Evolutionary conservation across 2,329 filamentous ascomycete genomes (phyloP).

Genomic region (Penicillium sp.): DNA sequence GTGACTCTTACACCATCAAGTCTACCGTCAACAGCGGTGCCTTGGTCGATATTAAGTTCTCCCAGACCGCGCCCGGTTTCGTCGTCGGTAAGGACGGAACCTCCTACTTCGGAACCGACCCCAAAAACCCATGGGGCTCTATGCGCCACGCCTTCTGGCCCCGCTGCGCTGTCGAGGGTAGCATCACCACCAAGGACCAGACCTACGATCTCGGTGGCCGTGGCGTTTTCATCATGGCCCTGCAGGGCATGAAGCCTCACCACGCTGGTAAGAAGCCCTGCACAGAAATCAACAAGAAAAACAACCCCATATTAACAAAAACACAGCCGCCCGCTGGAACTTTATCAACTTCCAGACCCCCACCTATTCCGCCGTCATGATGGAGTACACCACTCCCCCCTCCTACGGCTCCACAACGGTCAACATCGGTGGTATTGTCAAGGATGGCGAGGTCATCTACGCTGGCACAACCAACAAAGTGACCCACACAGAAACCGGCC

Average conservation of each 20-base stretch:
- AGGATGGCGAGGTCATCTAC: slow-evolving; percentile 75
- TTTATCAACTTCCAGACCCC: slow-evolving; percentile 89
- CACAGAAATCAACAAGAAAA: not conserved
- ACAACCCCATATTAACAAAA: not conserved
- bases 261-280: slow-evolving; percentile 65
- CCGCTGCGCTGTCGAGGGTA: slow-evolving; percentile 76
- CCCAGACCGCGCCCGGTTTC: slow-evolving; percentile 74
- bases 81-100: slow-evolving; percentile 81
- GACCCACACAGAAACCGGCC: slow-evolving; percentile 67
- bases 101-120: slow-evolving; percentile 82
- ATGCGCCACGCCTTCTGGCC: slow-evolving; percentile 97
- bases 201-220: slow-evolving; percentile 78
- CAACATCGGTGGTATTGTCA: slow-evolving; percentile 77
- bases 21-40: slow-evolving; percentile 77
- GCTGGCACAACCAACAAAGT: slow-evolving; percentile 66
- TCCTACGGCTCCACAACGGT: slow-evolving; percentile 88
- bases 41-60: slow-evolving; percentile 83
- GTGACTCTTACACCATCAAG: slow-evolving; percentile 81
- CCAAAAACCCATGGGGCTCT: slow-evolving; percentile 79
- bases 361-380: slow-evolving; percentile 82
- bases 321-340: slow-evolving; percentile 77
- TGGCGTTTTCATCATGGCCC: slow-evolving; percentile 76
- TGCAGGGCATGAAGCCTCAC: slow-evolving; percentile 99
- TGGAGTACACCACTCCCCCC: slow-evolving; percentile 92
- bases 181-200: slow-evolving; percentile 77